A percentile compares a stretch with the other conserved stretches of the same genome.
Conservation (phyloP, 2,329 filamentous ascomycete genomes). For the Endocalyx cinctus region DNA sequence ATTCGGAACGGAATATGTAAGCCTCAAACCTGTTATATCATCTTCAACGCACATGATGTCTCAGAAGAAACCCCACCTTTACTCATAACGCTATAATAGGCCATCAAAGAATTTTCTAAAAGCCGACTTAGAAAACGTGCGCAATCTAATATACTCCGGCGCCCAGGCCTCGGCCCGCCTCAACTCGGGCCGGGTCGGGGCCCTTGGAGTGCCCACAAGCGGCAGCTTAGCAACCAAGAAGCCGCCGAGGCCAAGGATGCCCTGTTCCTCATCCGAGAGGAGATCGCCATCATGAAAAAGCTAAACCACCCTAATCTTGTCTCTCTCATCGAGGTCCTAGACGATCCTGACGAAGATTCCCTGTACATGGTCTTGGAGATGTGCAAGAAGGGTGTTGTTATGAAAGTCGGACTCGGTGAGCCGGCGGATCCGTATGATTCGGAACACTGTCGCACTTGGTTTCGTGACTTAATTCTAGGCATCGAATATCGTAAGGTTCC, state of each 20-base stretch:
- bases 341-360: constrained; percentile 92
- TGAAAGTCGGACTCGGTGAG: constrained; percentile 90
- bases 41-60: constrained; percentile 1
- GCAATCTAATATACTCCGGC: constrained; percentile 75
- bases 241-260: constrained; percentile 63
- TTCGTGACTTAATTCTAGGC: constrained; percentile 87
- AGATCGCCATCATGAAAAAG: constrained; percentile 99
- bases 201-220: constrained; percentile 21
- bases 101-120: constrained; percentile 97
- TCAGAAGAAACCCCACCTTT: no score
- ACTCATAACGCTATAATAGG: constrained; percentile 47
- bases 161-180: constrained; percentile 38
- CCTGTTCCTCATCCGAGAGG: constrained; percentile 84
- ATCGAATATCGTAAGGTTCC: constrained; percentile 80
- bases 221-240: constrained; percentile 35
- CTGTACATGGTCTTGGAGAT: constrained; percentile 98
- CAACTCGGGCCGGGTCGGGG: constrained; percentile 25
- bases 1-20: constrained; percentile 87
- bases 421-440: constrained; percentile 75
- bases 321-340: constrained; percentile 85
- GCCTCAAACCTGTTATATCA: constrained; percentile 23
- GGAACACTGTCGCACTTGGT: constrained; percentile 84
- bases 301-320: constrained; percentile 93
- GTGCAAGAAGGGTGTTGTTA: constrained; percentile 96
- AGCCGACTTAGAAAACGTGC: constrained; percentile 81